Evolutionary conservation across 768 basidiomycete genomes (phyloP), one percentile per base, ranked within the genome.

Genomic region (Rhodosporidiobolus sp.): DNA sequence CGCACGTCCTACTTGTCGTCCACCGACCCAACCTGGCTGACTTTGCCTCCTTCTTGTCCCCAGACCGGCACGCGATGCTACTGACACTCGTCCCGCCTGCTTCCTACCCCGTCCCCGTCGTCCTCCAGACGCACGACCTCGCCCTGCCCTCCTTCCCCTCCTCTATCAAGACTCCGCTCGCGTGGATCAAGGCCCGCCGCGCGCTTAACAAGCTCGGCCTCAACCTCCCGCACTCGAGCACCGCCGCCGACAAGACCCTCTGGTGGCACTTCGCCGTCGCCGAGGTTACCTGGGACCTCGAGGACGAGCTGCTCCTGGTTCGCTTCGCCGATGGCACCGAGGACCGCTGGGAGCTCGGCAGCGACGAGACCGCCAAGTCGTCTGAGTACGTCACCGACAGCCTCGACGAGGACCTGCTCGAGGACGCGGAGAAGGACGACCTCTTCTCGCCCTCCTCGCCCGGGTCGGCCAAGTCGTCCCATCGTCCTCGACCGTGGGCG

Each of bases 281-380:
- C 14, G 48, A 34, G 20, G 58, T 75, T 34, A 34, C 24, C 16
- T 75, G 65, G 65, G 54, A 75, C 30, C 56, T 75, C 45, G 73
- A 67, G 38, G 28, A 22, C 0, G 65, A 65, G 32, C 26, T 57
- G 49, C 38, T 65, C 45, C 43, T 52, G 24, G 66, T 75, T n/a
- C 34, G 8, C 4, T 48, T 75, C 22, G 20, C 43, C n/a, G 73
- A 75, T 34, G 69, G 69, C 2, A 68, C 46, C 12, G 54, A 67
- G 22, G 69, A 70, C 38, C 50, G 66, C 5, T 75, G 73, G 73
- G 66, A 67, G 17, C 49, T 75, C 1, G 58, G n/a, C 16, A 46
- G 10, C 50, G 52, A 35, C 12, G 22, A 12, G 10, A 28, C 19
- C 38, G 1, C 10, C 19, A 49, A n/a, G 57, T 63, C 65, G 54